Base-by-base conservation (phyloP, 208 protist genomes). In the Crithidia bombi region DNA sequence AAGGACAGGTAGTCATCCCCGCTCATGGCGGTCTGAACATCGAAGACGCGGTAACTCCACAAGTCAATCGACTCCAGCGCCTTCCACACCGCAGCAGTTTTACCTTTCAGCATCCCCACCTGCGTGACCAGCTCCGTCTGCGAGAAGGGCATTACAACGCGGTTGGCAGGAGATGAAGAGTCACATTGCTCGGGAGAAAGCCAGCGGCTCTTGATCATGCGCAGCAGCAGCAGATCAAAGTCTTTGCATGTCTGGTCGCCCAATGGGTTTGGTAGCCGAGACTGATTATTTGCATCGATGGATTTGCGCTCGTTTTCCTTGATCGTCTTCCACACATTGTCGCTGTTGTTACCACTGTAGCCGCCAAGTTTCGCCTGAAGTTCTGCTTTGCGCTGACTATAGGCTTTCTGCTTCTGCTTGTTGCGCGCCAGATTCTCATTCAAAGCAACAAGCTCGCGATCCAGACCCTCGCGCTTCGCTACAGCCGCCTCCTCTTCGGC, bases 41-140 rank as follows among this genome's bases (percentile, higher is more conserved):
- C 80, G 72, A 95, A 96, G 19, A 97, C 87, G 70, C 89, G 87
- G 73, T 92, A 96, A 57, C 85, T 82, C 91, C 93, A 97, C 41
- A 83, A 78, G 63, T 96, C 90, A 32, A 97, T 82, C 49, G 73
- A 81, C 39, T 88, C 72, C 41, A 97, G 58, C 12, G 81, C 73
- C 43, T 78, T 71, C 89, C 90, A 94, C 50, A 97, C 39, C 30
- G 65, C 47, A 26, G 81, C 69, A 23, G 79, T 75, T 21, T 72
- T 69, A 43, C 85, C 74, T 15, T 68, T 65, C 55, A 94, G 78
- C 30, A 68, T 49, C 47, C 64, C 46, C 30, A 74, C 81, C 70
- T 79, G 68, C 17, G 72, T 26, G 4, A 39, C 62, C 14, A 94
- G 72, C 35, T 95, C 88, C 12, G 64, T 44, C 49, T 65, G 52